phyloP scores from a whole-genome alignment of 192 early-diverging fungal species.

The Chytriomyces sp. region DNA sequence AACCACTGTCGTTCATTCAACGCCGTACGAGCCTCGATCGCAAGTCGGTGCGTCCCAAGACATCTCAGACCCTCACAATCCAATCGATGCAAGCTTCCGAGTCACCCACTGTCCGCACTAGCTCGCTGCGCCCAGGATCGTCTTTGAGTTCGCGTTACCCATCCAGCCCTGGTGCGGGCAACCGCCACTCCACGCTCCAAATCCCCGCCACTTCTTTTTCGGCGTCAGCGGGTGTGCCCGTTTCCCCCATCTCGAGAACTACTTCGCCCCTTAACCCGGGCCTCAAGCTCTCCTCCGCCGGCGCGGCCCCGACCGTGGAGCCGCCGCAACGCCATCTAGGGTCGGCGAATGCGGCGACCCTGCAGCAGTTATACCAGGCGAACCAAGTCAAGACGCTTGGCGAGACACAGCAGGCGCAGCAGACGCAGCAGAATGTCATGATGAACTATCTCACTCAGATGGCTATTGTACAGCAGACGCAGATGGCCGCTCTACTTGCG shows the following conservation, averaged over 20 bases:
- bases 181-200: background rate
- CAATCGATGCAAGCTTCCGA: background rate
- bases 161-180: background rate
- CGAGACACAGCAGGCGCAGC: slow-evolving; percentile 6
- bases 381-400: slow-evolving; percentile 5
- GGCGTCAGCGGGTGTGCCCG: background rate
- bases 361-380: slow-evolving; percentile 12
- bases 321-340: background rate
- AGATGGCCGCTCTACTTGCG: slow-evolving; percentile 20
- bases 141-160: background rate
- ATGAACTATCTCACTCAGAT: slow-evolving; percentile 26
- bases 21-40: background rate
- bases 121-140: background rate
- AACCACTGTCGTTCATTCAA: background rate
- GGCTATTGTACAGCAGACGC: slow-evolving; percentile 25
- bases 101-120: background rate
- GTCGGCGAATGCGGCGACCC: slow-evolving; percentile 10
- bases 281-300: background rate
- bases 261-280: background rate
- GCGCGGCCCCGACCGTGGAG: no score
- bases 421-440: slow-evolving; percentile 24
- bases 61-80: background rate
- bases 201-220: background rate
- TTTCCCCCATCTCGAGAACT: background rate
- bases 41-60: background rate